Evolutionary conservation across 2,329 filamentous ascomycete species (phyloP).

Genomic region (Nigrospora sphaerica): DNA sequence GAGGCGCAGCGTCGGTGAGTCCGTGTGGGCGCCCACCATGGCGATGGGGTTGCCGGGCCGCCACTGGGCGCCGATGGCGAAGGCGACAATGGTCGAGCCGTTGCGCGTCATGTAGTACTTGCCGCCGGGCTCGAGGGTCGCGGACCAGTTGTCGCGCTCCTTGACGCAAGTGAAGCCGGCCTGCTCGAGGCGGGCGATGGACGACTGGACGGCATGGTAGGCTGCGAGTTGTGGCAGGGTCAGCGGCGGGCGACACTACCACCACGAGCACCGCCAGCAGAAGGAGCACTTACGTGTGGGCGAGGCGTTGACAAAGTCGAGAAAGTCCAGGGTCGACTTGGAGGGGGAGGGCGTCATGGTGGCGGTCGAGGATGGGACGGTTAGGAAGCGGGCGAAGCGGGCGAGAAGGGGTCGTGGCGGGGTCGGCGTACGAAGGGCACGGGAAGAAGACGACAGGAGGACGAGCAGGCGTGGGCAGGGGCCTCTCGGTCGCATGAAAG

Average conservation of each 20-base stretch:
- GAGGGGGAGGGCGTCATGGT: conserved; percentile 42
- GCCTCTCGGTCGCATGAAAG: not conserved
- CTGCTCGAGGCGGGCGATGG: conserved; percentile 67
- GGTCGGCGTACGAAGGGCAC: too few relatives aligned
- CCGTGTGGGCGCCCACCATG: conserved; percentile 94
- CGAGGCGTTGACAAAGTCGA: conserved; percentile 90
- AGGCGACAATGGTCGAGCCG: conserved; percentile 84
- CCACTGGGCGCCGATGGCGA: conserved; percentile 87
- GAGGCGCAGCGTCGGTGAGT: conserved; percentile 84
- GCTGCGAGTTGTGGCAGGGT: conserved; percentile 44
- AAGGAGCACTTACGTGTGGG: conserved; percentile 66
- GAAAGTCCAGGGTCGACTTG: conserved; percentile 68
- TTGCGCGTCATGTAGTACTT: conserved; percentile 97
- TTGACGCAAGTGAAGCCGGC: conserved; percentile 84
- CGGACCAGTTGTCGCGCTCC: conserved; percentile 85
- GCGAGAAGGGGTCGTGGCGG: not conserved
- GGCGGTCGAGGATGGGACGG: conserved; percentile 5
- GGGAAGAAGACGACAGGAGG: too few relatives aligned
- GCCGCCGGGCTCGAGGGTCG: conserved; percentile 72
- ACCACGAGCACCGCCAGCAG: conserved; percentile 5
- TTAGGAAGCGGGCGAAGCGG: conserved; percentile 10
- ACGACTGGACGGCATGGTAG: conserved; percentile 84
- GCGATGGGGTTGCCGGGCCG: conserved; percentile 82
- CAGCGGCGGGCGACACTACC: conserved; percentile 7
- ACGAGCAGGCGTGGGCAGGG: too few relatives aligned